A percentile compares a stretch with the other conserved stretches of the same genome.
These are phyloP conservation scores for Solanum phureja DNA, from an alignment of 257 asterid species.

Conservation along the genomic window DNA sequence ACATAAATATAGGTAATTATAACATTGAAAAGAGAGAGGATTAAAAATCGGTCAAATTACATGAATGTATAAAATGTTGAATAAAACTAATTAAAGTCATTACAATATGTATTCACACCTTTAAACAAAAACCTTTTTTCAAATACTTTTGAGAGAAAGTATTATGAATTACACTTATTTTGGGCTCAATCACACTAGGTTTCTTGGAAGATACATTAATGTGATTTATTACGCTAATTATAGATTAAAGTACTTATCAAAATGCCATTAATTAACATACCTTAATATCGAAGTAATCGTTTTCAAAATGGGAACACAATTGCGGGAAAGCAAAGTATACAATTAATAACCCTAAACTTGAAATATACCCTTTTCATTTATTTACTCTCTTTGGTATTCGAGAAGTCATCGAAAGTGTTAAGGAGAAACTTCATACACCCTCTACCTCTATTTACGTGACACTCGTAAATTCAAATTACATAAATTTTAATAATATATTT, in stretches of 20 bases:
- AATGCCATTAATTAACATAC: not conserved
- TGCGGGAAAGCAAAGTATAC: not conserved
- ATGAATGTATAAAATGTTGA: not conserved
- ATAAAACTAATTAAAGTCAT: not conserved
- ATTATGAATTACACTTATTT: not conserved
- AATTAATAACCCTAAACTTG: not conserved
- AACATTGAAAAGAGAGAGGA: not conserved
- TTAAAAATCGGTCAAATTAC: not conserved
- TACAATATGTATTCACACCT: not conserved
- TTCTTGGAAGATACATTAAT: not conserved
- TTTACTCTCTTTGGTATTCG: not conserved
- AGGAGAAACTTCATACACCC: not conserved
- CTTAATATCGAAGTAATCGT: not conserved
- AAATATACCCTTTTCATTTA: not conserved
- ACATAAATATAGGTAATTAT: not conserved
- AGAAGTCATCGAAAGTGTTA: not conserved
- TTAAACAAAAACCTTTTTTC: not conserved
- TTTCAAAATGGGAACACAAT: not conserved
- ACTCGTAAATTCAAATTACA: too few species aligned
- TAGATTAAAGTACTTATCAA: not conserved
- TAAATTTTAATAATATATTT: not conserved
- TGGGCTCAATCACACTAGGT: not conserved
- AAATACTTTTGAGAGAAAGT: not conserved
- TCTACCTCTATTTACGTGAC: not conserved
- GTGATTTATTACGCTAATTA: not conserved